Conservation (phyloP, 208 protist genomes). For the Leptomonas pyrrhocoris region DNA sequence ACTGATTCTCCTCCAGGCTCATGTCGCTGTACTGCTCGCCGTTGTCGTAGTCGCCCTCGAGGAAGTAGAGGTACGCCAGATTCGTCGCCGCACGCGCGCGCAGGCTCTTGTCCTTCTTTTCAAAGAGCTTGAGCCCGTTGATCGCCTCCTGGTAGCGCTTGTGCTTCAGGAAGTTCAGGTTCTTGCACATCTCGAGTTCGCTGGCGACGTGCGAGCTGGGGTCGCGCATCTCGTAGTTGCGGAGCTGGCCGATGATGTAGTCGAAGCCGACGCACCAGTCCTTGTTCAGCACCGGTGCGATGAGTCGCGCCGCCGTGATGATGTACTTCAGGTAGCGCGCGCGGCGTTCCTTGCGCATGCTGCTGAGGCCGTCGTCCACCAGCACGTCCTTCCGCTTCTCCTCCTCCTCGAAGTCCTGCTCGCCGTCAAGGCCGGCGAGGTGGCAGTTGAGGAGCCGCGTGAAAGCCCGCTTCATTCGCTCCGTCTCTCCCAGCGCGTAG, state of each 20-base stretch:
- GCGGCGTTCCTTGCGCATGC: slow-evolving; percentile 82
- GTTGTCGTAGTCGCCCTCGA: slow-evolving; percentile 96
- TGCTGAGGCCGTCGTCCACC: slow-evolving; percentile 81
- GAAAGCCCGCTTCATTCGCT: slow-evolving; percentile 95
- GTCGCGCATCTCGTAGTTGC: slow-evolving; percentile 90
- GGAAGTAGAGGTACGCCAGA: slow-evolving; percentile 97
- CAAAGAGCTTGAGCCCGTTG: slow-evolving; percentile 94
- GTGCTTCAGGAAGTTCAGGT: slow-evolving; percentile 94
- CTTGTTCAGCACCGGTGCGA: slow-evolving; percentile 93
- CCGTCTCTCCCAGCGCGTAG: slow-evolving; percentile 94
- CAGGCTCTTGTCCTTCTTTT: slow-evolving; percentile 95
- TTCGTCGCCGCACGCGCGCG: slow-evolving; percentile 95
- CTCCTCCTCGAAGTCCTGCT: slow-evolving; percentile 88
- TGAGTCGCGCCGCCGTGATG: slow-evolving; percentile 93
- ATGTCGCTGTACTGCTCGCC: slow-evolving; percentile 96
- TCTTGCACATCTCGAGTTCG: slow-evolving; percentile 96
- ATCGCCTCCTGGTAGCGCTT: slow-evolving; percentile 94
- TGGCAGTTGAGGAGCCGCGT: slow-evolving; percentile 86
- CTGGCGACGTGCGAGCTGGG: slow-evolving; percentile 87
- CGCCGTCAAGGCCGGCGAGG: slow-evolving; percentile 60
- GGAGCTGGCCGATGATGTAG: slow-evolving; percentile 93
- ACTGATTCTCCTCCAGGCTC: slow-evolving; percentile 93
- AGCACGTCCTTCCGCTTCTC: slow-evolving; percentile 82
- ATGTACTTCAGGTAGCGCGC: slow-evolving; percentile 87
- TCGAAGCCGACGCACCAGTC: slow-evolving; percentile 95